A percentile compares a stretch with the other conserved stretches of the same genome.
These are phyloP conservation scores for Yamadazyma sp. DNA, from an alignment of 1,139 yeast species.

Conservation along the genomic window DNA sequence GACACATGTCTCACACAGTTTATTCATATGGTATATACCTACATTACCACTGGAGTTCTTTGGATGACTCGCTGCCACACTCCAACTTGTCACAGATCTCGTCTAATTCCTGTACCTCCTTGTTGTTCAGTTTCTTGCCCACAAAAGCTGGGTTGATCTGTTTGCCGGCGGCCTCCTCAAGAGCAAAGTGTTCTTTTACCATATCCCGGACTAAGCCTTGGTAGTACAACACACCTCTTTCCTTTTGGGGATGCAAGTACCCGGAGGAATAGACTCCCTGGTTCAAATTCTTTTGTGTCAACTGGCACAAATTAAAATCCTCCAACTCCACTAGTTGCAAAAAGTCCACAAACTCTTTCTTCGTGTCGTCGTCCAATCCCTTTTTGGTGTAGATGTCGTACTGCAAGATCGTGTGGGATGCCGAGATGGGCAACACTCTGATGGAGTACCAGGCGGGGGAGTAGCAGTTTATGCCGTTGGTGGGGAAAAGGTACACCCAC, in stretches of 20 bases:
- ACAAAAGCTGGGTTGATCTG: constrained; percentile 53
- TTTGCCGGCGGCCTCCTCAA: constrained; percentile 43
- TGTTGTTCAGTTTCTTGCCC: constrained; percentile 32
- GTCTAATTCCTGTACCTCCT: constrained; percentile 50
- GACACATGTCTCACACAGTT: too few species aligned
- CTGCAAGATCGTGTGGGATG: constrained; percentile 55
- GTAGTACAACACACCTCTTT: constrained; percentile 57
- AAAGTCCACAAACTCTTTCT: constrained; percentile 62
- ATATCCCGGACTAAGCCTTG: constrained; percentile 57
- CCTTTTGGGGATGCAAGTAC: constrained; percentile 58
- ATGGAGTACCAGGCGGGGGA: constrained; percentile 69
- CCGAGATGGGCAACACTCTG: constrained; percentile 54
- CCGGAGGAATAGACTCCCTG: constrained; percentile 61
- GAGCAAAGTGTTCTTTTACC: constrained; percentile 53
- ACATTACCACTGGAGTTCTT: constrained; percentile 6
- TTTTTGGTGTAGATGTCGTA: constrained; percentile 63
- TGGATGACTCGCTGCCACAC: constrained; percentile 23
- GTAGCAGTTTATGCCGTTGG: constrained; percentile 60
- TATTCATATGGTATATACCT: too few species aligned
- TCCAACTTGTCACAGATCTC: constrained; percentile 22
- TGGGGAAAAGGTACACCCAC: constrained; percentile 62
- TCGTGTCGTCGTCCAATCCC: constrained; percentile 50
- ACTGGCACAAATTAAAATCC: constrained; percentile 57
- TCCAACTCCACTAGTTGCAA: constrained; percentile 60
- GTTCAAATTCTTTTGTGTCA: constrained; percentile 59